Conservation (phyloP, 106 monocot genomes). For the Dioscorea zingiberensis region DNA sequence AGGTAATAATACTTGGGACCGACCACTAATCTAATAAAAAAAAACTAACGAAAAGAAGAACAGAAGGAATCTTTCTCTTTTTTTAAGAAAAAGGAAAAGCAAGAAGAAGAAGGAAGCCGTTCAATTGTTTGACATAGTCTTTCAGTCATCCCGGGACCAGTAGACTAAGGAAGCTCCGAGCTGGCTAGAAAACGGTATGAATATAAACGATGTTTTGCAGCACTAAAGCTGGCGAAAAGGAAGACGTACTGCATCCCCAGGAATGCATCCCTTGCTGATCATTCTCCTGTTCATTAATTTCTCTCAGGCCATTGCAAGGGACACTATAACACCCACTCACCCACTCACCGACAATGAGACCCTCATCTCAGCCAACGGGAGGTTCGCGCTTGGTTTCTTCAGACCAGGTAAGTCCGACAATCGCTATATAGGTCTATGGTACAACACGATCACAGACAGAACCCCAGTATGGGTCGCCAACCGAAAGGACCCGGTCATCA, state of each 20-base stretch:
- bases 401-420: not conserved
- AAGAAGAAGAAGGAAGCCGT: too few relatives aligned
- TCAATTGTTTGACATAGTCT: too few relatives aligned
- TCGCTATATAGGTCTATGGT: slow-evolving; percentile 8
- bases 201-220: not conserved
- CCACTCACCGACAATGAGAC: not conserved
- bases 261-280: not conserved
- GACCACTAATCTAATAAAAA: too few relatives aligned
- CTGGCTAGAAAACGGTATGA: not conserved
- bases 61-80: too few relatives aligned
- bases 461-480: slow-evolving; percentile 3
- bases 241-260: not conserved
- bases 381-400: slow-evolving; percentile 7
- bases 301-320: not conserved
- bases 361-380: slow-evolving; percentile 3
- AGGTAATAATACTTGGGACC: too few relatives aligned
- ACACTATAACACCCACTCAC: not conserved
- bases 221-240: not conserved
- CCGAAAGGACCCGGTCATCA: not conserved
- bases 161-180: not conserved
- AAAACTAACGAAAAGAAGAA: too few relatives aligned
- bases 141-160: not conserved
- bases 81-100: too few relatives aligned
- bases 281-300: not conserved
- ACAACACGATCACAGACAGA: slow-evolving; percentile 1